phyloP scores from a whole-genome alignment of 345 rosid genomes.

The Eucalyptus urophylla region DNA sequence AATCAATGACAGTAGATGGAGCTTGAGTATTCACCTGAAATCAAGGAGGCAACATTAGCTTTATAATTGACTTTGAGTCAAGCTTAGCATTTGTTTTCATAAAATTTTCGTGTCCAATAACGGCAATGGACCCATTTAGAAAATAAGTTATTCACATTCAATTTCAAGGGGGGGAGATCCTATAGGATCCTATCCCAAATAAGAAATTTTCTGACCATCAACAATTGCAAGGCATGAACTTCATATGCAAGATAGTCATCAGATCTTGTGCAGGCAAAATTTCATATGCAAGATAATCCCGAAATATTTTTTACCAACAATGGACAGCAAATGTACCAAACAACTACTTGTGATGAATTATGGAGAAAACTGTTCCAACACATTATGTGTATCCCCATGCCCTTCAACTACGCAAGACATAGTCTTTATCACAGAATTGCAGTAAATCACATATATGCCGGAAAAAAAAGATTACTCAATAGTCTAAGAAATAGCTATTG shows the following conservation, averaged over 20 bases:
- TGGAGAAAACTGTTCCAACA: background rate
- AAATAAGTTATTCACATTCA: background rate
- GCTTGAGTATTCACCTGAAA: conserved; percentile 84
- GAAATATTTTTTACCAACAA: background rate
- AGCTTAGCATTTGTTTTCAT: background rate
- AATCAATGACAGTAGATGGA: conserved; percentile 44
- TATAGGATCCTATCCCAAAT: too few relatives aligned
- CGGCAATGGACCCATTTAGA: background rate
- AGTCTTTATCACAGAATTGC: background rate
- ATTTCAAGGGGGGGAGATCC: fast-evolving
- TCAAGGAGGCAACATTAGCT: background rate
- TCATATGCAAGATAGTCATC: background rate
- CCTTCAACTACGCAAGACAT: background rate
- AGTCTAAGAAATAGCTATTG: background rate
- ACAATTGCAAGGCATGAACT: background rate
- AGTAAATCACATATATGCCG: background rate
- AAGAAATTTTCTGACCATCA: background rate
- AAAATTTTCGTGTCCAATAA: background rate
- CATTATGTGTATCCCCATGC: background rate
- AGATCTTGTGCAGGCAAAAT: background rate
- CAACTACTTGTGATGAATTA: background rate
- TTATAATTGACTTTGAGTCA: background rate
- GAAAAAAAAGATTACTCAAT: background rate
- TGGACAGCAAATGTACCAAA: background rate
- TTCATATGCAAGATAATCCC: background rate